These are phyloP conservation scores for Groenewaldozyma sp. DNA, from an alignment of 1,139 yeast species.

Conservation along the genomic window DNA sequence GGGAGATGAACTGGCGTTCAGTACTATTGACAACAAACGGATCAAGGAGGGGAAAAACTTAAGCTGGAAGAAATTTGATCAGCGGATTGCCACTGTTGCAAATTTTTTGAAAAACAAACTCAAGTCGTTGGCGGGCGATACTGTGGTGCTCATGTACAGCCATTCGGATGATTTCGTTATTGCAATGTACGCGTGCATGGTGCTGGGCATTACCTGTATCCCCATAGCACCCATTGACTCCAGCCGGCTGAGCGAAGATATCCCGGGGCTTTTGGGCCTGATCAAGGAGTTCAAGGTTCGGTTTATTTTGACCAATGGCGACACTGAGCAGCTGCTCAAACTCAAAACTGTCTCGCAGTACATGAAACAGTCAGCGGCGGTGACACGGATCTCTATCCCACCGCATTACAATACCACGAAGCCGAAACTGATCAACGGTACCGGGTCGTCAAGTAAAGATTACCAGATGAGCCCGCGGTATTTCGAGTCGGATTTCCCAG, in stretches of 20 bases:
- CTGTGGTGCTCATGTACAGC: conserved; percentile 74
- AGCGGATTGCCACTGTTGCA: conserved; percentile 64
- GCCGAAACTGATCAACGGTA: conserved; percentile 45
- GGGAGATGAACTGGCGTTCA: conserved; percentile 75
- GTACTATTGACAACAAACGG: conserved; percentile 39
- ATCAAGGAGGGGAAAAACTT: conserved; percentile 44
- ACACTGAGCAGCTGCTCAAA: conserved; percentile 56
- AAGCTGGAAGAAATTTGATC: conserved; percentile 82
- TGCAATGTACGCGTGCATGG: conserved; percentile 77
- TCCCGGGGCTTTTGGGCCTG: conserved; percentile 56
- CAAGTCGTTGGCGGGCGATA: conserved; percentile 53
- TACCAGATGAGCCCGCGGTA: conserved; percentile 23
- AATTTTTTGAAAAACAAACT: conserved; percentile 43
- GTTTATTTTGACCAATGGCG: conserved; percentile 70
- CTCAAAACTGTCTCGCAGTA: conserved; percentile 58
- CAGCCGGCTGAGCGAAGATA: conserved; percentile 63
- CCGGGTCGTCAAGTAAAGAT: conserved; percentile 37
- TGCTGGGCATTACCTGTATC: conserved; percentile 70
- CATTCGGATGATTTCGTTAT: conserved; percentile 80
- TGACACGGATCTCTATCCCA: conserved; percentile 38
- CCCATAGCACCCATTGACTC: conserved; percentile 74
- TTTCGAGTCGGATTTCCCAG: conserved; percentile 29
- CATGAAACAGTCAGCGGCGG: conserved; percentile 45
- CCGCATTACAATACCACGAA: conserved; percentile 61
- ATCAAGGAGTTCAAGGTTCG: conserved; percentile 61